Evolutionary conservation across 768 basidiomycete species (phyloP).

Genomic region (Collybia sp.): DNA sequence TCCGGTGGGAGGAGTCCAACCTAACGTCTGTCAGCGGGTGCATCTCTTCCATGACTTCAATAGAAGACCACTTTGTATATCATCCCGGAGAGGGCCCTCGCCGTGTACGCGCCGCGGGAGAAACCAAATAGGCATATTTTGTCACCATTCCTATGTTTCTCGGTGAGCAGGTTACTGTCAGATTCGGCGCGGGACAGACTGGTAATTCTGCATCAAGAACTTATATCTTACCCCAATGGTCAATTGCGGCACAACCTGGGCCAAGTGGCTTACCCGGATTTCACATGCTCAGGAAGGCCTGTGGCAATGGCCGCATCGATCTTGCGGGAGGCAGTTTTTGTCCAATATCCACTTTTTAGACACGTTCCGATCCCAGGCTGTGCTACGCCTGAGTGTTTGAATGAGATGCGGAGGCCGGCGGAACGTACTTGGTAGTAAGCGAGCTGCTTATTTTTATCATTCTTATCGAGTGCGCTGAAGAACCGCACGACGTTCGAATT

Average conservation of each 20-base stretch:
- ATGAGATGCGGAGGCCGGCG: background rate
- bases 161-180: background rate
- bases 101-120: conserved; percentile 32
- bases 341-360: conserved; percentile 6
- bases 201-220: conserved; percentile 3
- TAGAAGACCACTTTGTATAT: conserved; percentile 17
- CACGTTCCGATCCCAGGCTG: conserved; percentile 16
- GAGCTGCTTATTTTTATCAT: conserved; percentile 26
- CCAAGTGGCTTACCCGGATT: conserved; percentile 13
- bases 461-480: conserved; percentile 30
- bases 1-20: conserved; percentile 21
- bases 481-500: conserved; percentile 38
- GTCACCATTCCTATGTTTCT: conserved; percentile 2
- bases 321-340: conserved; percentile 5
- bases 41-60: no score
- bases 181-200: background rate
- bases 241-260: background rate
- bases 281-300: conserved; percentile 17
- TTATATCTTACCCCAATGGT: background rate
- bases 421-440: conserved; percentile 28
- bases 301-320: conserved; percentile 12
- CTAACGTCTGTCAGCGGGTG: conserved; percentile 1
- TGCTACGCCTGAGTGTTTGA: background rate
- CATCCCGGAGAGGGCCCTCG: conserved; percentile 28
- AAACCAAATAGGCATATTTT: conserved; percentile 18